Conservation (phyloP, 2,329 filamentous ascomycete species). For the Fusarium dlaminii region DNA sequence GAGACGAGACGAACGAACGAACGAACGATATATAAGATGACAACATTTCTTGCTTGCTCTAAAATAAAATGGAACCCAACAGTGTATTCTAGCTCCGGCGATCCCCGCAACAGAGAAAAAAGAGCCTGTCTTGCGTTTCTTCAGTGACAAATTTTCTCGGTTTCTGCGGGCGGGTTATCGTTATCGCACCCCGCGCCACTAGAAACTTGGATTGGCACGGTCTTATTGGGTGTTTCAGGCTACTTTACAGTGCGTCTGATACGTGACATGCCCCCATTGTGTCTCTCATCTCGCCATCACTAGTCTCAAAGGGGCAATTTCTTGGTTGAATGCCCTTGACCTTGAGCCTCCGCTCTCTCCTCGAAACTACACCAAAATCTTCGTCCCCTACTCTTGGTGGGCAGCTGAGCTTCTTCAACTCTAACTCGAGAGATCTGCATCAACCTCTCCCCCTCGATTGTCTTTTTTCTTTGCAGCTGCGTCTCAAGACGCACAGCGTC, state of each 20-base stretch:
- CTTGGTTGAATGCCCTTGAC: neutral
- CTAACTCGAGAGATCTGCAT: slow-evolving; percentile 10
- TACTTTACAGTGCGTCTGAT: neutral
- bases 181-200: slow-evolving; percentile 52
- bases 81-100: slow-evolving; percentile 3
- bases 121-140: neutral
- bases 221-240: slow-evolving; percentile 17
- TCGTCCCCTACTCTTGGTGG: slow-evolving; percentile 27
- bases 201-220: slow-evolving; percentile 15
- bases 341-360: slow-evolving; percentile 24
- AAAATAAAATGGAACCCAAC: neutral
- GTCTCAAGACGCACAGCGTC: neutral
- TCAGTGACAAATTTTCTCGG: neutral
- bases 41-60: neutral
- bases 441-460: neutral
- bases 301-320: slow-evolving; percentile 15
- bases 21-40: neutral
- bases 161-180: slow-evolving; percentile 47
- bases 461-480: neutral
- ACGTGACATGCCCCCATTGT: slow-evolving; percentile 7
- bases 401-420: slow-evolving; percentile 33
- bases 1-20: neutral
- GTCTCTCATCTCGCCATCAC: slow-evolving; percentile 19
- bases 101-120: slow-evolving; percentile 1
- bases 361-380: slow-evolving; percentile 29